A percentile compares a stretch with the other conserved stretches of the same genome.
phyloP scores from a whole-genome alignment of 163 green algal species.

The Prototheca wickerhamii region DNA sequence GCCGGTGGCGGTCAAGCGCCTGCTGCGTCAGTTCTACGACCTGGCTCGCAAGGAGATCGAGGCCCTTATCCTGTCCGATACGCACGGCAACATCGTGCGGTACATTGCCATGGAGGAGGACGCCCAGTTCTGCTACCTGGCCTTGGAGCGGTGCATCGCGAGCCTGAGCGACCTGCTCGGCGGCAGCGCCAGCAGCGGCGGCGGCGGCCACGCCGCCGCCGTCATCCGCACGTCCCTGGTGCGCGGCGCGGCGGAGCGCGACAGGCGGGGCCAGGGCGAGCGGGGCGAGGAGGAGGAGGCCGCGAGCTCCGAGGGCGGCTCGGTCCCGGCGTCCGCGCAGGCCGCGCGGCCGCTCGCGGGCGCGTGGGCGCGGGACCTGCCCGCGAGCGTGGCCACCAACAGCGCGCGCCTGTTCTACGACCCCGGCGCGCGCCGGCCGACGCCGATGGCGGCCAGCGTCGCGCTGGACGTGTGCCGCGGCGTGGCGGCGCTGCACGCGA shows the following conservation, averaged over 20 bases:
- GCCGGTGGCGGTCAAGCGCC: constrained; percentile 88
- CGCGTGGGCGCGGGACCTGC: no score
- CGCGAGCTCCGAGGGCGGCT: no score
- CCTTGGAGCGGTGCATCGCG: constrained; percentile 77
- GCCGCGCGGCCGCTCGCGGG: no score
- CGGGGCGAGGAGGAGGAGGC: neutral
- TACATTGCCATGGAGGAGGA: constrained; percentile 97
- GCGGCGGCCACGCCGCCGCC: no score
- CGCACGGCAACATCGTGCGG: constrained; percentile 91
- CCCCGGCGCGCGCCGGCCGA: constrained; percentile 2
- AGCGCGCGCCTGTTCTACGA: no score
- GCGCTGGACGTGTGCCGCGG: constrained; percentile 27
- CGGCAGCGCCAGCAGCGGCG: neutral
- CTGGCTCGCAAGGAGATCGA: constrained; percentile 87
- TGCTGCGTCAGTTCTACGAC: constrained; percentile 85
- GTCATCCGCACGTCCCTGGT: neutral
- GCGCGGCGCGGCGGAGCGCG: neutral
- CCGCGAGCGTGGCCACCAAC: no score
- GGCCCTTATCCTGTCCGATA: constrained; percentile 81
- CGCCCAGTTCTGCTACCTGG: constrained; percentile 92
- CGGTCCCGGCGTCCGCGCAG: no score
- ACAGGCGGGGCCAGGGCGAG: neutral
- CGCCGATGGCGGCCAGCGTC: constrained; percentile 21
- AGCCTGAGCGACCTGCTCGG: constrained; percentile 31
- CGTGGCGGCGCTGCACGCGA: constrained; percentile 60